Evolutionary conservation across 345 rosid species (phyloP), one percentile per base, ranked within the genome.

Genomic region (Aethionema arabicum): DNA sequence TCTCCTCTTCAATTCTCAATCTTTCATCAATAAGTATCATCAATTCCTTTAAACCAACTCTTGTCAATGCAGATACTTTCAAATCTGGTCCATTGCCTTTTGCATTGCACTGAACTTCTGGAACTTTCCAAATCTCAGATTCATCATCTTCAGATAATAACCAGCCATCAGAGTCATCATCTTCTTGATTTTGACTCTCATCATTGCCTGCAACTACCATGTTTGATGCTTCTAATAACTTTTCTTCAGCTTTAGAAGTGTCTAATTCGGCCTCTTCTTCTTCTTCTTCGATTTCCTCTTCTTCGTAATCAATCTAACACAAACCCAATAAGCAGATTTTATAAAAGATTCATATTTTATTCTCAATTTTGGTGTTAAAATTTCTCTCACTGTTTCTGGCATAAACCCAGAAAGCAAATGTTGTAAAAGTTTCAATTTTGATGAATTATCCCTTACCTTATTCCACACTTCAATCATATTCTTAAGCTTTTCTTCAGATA

Each of bases 381-480:
- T 21, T 21, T 1, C 27, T 2, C 27, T 21, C 27, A 21, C 27
- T 21, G 27, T 1, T 21, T 21, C 1, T 21, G 27, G 1, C 27
- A 21, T 2, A 21, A 21, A 1, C 27, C 27, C 27, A 21, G 27
- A 1, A 21, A 21, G 27, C 27, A 21, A 21, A 21, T 21, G 1
- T 21, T 21, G 27, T 21, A 21, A n/a, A n/a, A n/a, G n/a, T n/a
- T 2, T 21, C 27, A 21, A 21, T 21, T 15, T 45, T 11, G 12
- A 3, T 6, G 21, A 6, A 7, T 45, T 45, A 3, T 6, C 29
- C 7, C 56, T 56, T 66, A 90, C 99, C 88, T 92, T 89, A 57
- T 89, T 92, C 98, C 97, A 89, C 51, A 82, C 97, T 85, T 92
- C 95, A 61, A 89, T 79, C 96, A 92, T 87, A 58, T 83, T 81